A percentile compares a stretch with the other conserved stretches of the same genome.
Conservation (phyloP, 441 rosid species). For the Aquilaria agallochum region DNA sequence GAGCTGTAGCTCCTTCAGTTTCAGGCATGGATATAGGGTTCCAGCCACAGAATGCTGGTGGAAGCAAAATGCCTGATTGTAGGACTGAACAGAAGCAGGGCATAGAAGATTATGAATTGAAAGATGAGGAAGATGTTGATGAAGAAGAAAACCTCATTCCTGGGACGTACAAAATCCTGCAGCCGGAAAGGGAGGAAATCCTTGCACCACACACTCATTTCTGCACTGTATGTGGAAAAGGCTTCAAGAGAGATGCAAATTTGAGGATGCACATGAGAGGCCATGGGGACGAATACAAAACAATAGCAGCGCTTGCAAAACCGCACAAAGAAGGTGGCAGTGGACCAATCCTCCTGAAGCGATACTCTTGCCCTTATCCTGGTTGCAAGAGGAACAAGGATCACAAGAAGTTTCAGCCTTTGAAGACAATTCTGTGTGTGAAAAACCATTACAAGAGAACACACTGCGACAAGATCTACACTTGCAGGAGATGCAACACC, state of each 20-base stretch:
- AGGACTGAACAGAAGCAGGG: conserved; percentile 39
- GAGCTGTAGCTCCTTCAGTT: conserved; percentile 38
- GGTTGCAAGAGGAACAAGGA: conserved; percentile 98
- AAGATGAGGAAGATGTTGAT: conserved; percentile 88
- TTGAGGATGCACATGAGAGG: conserved; percentile 98
- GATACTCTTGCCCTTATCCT: conserved; percentile 88
- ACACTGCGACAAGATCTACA: conserved; percentile 91
- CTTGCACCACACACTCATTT: conserved; percentile 97
- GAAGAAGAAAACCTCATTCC: conserved; percentile 90
- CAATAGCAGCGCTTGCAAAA: conserved; percentile 88
- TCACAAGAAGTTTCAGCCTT: conserved; percentile 91
- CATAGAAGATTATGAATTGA: conserved; percentile 66
- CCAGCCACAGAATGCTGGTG: conserved; percentile 32
- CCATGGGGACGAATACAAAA: conserved; percentile 94
- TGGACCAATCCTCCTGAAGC: conserved; percentile 62
- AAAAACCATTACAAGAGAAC: conserved; percentile 96
- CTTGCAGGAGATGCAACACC: conserved; percentile 83
- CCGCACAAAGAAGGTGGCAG: conserved; percentile 66
- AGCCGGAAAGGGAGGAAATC: conserved; percentile 90
- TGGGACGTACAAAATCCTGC: conserved; percentile 86
- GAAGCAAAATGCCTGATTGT: conserved; percentile 29
- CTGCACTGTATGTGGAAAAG: conserved; percentile 89
- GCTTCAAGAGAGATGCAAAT: conserved; percentile 93
- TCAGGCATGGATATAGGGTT: conserved; percentile 29
- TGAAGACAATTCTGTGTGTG: conserved; percentile 85